phyloP scores from a whole-genome alignment of 2,329 filamentous ascomycete genomes.

The Arthrinium phaeospermum region DNA sequence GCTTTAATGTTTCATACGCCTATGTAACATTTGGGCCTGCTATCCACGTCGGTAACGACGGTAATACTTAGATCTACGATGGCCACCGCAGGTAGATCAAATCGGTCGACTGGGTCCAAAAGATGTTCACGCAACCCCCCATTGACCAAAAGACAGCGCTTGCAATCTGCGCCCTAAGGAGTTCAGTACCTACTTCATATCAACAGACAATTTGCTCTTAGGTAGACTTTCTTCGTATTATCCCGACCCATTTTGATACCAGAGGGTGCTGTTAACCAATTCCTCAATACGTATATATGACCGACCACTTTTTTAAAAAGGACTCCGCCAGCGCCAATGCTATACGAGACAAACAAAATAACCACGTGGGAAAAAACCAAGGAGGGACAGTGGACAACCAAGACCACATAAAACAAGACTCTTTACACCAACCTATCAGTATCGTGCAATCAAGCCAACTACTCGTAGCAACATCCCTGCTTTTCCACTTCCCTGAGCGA shows the following conservation, averaged over 20 bases:
- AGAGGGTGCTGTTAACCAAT: background rate
- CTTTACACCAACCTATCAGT: background rate
- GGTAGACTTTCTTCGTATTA: background rate
- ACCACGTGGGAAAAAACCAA: background rate
- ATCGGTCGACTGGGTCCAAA: too few relatives aligned
- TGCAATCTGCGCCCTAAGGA: too few relatives aligned
- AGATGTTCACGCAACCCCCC: too few relatives aligned
- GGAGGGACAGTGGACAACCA: background rate
- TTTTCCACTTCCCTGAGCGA: background rate
- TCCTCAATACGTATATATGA: background rate
- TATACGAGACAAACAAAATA: background rate
- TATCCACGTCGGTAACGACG: too few relatives aligned
- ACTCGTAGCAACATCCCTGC: background rate
- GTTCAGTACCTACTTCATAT: background rate
- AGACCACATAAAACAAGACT: background rate
- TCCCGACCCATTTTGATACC: background rate
- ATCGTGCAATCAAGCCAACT: background rate
- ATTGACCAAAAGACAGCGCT: too few relatives aligned
- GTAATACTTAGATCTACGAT: too few relatives aligned
- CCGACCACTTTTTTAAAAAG: background rate
- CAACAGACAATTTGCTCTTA: background rate
- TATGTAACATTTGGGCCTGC: too few relatives aligned
- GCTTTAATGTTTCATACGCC: too few relatives aligned
- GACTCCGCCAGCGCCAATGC: conserved; percentile 15
- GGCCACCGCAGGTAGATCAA: too few relatives aligned